Percentiles rank a stretch among this genome's conserved stretches.
phyloP scores from a whole-genome alignment of 2,329 filamentous ascomycete genomes.

The Curvularia eragrostidis region DNA sequence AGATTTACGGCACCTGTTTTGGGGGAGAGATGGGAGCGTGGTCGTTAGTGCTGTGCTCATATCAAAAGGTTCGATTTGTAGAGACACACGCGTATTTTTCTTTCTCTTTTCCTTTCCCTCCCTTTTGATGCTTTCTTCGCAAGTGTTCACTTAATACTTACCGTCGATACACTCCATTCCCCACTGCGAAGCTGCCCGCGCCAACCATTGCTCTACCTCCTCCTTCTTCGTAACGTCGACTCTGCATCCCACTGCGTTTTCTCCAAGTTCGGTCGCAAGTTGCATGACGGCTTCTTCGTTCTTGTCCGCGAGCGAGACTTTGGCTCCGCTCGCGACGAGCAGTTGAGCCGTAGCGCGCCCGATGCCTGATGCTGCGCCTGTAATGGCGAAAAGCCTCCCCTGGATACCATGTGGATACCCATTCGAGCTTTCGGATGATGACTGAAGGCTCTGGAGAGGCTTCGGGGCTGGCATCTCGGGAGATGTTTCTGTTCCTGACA shows the following conservation, averaged over 20 bases:
- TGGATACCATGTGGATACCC: constrained; percentile 1
- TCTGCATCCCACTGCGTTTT: constrained; percentile 9
- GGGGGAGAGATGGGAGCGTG: rapidly evolving
- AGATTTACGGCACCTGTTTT: constrained; percentile 13
- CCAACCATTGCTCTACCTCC: constrained; percentile 32
- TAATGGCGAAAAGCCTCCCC: constrained; percentile 18
- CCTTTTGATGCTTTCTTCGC: neutral
- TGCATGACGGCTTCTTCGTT: constrained; percentile 20
- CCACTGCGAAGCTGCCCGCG: neutral
- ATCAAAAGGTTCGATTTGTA: neutral
- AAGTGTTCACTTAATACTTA: neutral
- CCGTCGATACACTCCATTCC: constrained; percentile 33
- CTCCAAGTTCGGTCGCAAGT: constrained; percentile 17
- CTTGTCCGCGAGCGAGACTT: constrained; percentile 17
- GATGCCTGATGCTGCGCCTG: constrained; percentile 24
- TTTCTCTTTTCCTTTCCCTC: neutral
- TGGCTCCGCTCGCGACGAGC: constrained; percentile 9
- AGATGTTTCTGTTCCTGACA: neutral
- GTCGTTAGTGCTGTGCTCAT: neutral
- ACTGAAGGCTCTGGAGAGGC: neutral
- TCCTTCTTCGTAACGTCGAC: constrained; percentile 46
- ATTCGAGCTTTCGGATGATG: neutral
- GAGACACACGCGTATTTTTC: neutral
- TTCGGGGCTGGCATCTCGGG: neutral
- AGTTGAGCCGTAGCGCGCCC: constrained; percentile 16